A percentile compares a stretch with the other conserved stretches of the same genome.
phyloP scores from a whole-genome alignment of 768 basidiomycete genomes.

The Pisolithus orientalis region DNA sequence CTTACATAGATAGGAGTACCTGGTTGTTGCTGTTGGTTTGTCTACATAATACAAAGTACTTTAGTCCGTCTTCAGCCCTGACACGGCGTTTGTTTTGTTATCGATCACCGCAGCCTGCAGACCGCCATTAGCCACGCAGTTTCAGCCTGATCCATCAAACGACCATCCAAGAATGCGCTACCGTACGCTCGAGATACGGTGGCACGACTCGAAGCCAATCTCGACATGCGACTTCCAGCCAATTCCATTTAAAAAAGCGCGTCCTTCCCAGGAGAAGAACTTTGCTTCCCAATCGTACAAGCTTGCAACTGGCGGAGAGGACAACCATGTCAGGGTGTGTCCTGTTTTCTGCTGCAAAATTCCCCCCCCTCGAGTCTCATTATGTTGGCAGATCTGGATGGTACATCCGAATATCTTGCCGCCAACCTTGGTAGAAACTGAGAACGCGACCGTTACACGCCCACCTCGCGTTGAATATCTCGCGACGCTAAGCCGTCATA shows the following conservation, averaged over 20 bases:
- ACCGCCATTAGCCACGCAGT: background rate
- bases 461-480: slow-evolving; percentile 94
- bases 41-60: too few species aligned
- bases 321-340: slow-evolving; percentile 93
- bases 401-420: slow-evolving; percentile 88
- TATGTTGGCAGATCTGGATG: slow-evolving; percentile 71
- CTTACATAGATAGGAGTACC: background rate
- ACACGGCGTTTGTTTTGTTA: background rate
- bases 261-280: slow-evolving; percentile 49
- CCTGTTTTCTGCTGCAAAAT: slow-evolving; percentile 9
- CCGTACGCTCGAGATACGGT: slow-evolving; percentile 88
- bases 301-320: slow-evolving; percentile 92
- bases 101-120: background rate
- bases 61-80: background rate
- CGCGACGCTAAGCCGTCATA: slow-evolving; percentile 88
- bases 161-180: slow-evolving; percentile 57
- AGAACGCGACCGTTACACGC: slow-evolving; percentile 34
- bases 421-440: slow-evolving; percentile 40
- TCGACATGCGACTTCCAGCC: slow-evolving; percentile 97
- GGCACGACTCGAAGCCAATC: slow-evolving; percentile 95
- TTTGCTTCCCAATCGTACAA: slow-evolving; percentile 75
- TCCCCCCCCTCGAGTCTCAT: slow-evolving; percentile 3
- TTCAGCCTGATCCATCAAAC: background rate
- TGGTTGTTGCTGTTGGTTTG: background rate
- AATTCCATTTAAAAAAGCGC: slow-evolving; percentile 72